phyloP scores from a whole-genome alignment of 2,329 filamentous ascomycete species.

The Parafenestella ontariensis region DNA sequence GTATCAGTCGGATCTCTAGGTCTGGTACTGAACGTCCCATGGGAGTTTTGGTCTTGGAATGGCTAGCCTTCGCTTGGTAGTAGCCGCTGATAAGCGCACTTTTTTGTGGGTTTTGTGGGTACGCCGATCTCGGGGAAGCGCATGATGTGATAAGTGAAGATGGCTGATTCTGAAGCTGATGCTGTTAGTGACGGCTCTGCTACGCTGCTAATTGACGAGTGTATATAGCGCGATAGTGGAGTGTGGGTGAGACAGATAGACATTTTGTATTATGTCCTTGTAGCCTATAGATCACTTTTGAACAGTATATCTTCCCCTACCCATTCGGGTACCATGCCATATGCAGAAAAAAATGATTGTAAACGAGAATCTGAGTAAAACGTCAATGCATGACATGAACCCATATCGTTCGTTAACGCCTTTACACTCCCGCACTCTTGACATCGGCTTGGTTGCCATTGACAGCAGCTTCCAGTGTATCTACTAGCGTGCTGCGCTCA shows the following conservation, averaged over 20 bases:
- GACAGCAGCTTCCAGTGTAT: slow-evolving; percentile 38
- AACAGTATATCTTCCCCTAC: neutral
- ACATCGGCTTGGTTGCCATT: slow-evolving; percentile 32
- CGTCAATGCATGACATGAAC: neutral
- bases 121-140: neutral
- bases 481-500: slow-evolving; percentile 29
- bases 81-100: slow-evolving; percentile 1
- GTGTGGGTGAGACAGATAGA: neutral
- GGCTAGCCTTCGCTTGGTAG: too few species aligned
- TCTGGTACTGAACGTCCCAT: too few species aligned
- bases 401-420: neutral
- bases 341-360: neutral
- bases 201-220: neutral
- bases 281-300: neutral
- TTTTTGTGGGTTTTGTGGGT: neutral
- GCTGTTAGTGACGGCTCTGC: neutral
- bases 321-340: neutral
- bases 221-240: neutral
- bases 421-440: slow-evolving; percentile 25
- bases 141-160: neutral
- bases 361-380: neutral
- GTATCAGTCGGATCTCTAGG: too few species aligned
- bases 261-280: neutral
- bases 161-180: neutral
- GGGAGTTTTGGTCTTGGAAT: too few species aligned